Evolutionary conservation across 2,329 filamentous ascomycete species (phyloP), one percentile per base, ranked within the genome.

Genomic region (Fusarium mangiferae): DNA sequence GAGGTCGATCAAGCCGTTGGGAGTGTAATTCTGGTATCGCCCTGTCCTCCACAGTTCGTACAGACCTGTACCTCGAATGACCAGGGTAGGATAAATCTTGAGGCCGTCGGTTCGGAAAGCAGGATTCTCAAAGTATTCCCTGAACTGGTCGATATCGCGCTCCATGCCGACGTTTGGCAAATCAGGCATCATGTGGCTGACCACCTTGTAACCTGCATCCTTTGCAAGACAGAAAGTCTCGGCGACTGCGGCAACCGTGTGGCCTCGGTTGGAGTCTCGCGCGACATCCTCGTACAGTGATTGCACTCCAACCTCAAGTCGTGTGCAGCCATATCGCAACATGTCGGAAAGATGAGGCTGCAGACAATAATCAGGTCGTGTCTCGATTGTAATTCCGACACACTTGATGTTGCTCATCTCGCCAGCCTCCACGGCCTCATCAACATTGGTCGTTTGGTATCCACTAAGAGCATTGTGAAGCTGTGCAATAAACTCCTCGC

Each of bases 111-210:
- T 99, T 68, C 96, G 90, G 86, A 99, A 99, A 46, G 91, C 94
- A 2, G 96, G 96, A 81, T 95, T 98, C 81, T 98, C 95, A 78
- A 99, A 99, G 82, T 99, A 99, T 81, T 99, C 97, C 73, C 94
- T 90, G 83, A 99, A 99, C 78, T 99, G 96, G 80, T 97, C 95
- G 48, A 99, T 87, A 81, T 99, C 96, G 78, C 96, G 92, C 84
- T 99, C 97, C 93, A 98, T 98, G 64, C 96, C 96, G 6, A 99
- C 96, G 78, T 99, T 99, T 7, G 96, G 96, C 54, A 99, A 85
- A 81, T 99, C 96, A 3, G 96, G 96, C 96, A 99, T 99, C 96
- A 99, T 99, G 84, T 99, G 96, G 75, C 94, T 97, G 72, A 99
- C 96, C 2, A 99, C 96, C 83, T 99, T 99, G 89, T 98, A 99